Conservation (phyloP, 108 stramenopile species). For the Schizochytrium sp. region DNA sequence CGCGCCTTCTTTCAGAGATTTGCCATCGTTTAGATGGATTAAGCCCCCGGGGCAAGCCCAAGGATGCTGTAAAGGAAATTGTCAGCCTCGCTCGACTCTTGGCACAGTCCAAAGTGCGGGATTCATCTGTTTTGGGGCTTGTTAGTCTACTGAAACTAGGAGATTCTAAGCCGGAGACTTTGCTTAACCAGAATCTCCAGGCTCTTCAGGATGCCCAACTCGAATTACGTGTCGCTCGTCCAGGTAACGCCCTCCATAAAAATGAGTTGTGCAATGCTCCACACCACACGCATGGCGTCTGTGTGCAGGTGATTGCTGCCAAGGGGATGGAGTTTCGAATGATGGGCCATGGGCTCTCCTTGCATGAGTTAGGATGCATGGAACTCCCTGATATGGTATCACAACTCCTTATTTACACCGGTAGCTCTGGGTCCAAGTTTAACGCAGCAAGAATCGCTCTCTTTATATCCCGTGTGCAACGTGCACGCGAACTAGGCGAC, state of each 20-base stretch:
- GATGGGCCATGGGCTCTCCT: slow-evolving; percentile 50
- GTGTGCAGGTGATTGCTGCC: slow-evolving; percentile 23
- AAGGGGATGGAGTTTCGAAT: slow-evolving; percentile 43
- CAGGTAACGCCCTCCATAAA: neutral
- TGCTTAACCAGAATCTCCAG: slow-evolving; percentile 27
- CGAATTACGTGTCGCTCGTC: neutral
- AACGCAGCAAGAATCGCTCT: neutral
- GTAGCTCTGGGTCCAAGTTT: neutral
- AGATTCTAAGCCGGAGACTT: slow-evolving; percentile 38
- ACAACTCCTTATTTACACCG: slow-evolving; percentile 46
- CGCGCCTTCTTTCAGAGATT: neutral
- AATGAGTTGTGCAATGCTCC: neutral
- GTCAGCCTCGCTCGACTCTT: slow-evolving; percentile 51
- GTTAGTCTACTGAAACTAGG: slow-evolving; percentile 47
- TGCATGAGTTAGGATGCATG: slow-evolving; percentile 47
- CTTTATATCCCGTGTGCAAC: slow-evolving; percentile 37
- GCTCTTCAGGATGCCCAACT: slow-evolving; percentile 9
- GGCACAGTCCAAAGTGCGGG: neutral
- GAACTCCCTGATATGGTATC: slow-evolving; percentile 53
- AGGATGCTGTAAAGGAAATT: slow-evolving; percentile 39
- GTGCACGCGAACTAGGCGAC: slow-evolving; percentile 34
- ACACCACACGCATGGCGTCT: slow-evolving; percentile 37
- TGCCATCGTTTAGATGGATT: slow-evolving; percentile 33
- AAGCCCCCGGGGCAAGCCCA: neutral
- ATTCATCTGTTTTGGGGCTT: neutral